Conservation (phyloP, 495 filamentous ascomycete species). For the Hypoxylon lienhwacheense region DNA sequence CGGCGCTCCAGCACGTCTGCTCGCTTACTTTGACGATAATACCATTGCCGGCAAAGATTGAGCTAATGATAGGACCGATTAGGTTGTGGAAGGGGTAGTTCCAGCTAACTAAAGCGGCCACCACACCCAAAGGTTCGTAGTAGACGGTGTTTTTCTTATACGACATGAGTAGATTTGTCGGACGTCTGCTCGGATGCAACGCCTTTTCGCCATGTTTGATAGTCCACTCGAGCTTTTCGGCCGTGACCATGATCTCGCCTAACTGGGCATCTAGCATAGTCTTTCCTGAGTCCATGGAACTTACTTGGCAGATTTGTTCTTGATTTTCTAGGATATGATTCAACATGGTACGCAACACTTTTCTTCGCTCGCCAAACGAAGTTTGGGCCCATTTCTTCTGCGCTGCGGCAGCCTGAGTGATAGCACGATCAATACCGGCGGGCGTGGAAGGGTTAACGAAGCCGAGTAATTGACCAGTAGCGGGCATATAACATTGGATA, state of each 20-base stretch:
- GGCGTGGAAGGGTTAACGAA: slow-evolving; percentile 75
- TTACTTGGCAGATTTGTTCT: slow-evolving; percentile 78
- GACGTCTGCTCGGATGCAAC: slow-evolving; percentile 67
- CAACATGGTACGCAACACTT: slow-evolving; percentile 78
- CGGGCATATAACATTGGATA: slow-evolving; percentile 88
- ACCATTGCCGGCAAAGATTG: slow-evolving; percentile 89
- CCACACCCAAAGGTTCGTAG: slow-evolving; percentile 92
- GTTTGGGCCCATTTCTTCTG: slow-evolving; percentile 82
- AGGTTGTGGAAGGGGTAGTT: slow-evolving; percentile 97
- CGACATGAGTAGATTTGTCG: slow-evolving; percentile 85
- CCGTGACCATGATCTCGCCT: slow-evolving; percentile 91
- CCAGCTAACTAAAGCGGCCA: slow-evolving; percentile 92
- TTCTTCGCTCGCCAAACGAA: slow-evolving; percentile 73
- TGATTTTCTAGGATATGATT: slow-evolving; percentile 88
- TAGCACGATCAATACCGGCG: slow-evolving; percentile 77
- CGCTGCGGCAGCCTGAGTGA: slow-evolving; percentile 71
- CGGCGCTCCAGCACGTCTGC: slow-evolving; percentile 85
- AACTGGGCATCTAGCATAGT: slow-evolving; percentile 91
- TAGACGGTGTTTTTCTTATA: slow-evolving; percentile 92
- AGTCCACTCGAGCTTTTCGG: slow-evolving; percentile 93
- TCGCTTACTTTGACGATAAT: slow-evolving; percentile 92
- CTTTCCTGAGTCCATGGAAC: slow-evolving; percentile 96
- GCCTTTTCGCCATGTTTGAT: slow-evolving; percentile 88
- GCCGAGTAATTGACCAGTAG: slow-evolving; percentile 82
- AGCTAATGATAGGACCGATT: slow-evolving; percentile 84